phyloP scores from a whole-genome alignment of 2,329 filamentous ascomycete genomes.

The Colletotrichum cuscutae region DNA sequence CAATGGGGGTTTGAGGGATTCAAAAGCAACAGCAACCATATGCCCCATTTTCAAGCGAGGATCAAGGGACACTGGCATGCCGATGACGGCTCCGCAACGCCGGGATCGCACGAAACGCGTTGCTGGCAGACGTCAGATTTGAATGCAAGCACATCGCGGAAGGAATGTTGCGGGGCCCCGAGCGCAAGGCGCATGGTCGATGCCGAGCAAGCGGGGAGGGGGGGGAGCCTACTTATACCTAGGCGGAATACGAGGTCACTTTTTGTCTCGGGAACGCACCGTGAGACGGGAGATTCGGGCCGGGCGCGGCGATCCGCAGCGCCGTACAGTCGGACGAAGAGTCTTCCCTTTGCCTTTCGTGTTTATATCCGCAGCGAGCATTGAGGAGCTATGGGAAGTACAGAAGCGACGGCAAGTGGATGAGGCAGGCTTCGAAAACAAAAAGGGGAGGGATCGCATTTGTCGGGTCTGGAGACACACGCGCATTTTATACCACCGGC shows the following conservation, averaged over 20 bases:
- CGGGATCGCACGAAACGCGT: background rate
- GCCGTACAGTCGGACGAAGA: too few species aligned
- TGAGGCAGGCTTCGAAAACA: background rate
- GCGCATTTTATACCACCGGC: background rate
- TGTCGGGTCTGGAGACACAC: background rate
- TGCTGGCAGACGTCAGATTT: background rate
- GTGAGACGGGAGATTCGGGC: background rate
- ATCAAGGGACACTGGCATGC: background rate
- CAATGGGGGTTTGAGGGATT: background rate
- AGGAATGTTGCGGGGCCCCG: background rate
- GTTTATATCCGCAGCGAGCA: background rate
- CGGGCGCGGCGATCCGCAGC: background rate
- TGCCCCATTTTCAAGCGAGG: background rate
- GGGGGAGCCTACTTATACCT: background rate
- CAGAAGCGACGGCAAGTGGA: background rate
- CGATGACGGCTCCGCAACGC: background rate
- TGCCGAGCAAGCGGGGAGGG: background rate
- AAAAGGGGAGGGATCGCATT: background rate
- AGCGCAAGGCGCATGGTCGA: background rate
- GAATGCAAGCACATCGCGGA: background rate
- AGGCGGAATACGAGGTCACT: background rate
- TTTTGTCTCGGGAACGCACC: background rate
- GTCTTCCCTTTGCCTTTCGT: too few species aligned
- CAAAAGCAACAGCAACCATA: background rate
- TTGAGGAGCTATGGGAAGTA: background rate